These are phyloP conservation scores for Mortierella sp. DNA, from an alignment of 371 early-diverging fungal genomes.

Conservation along the genomic window DNA sequence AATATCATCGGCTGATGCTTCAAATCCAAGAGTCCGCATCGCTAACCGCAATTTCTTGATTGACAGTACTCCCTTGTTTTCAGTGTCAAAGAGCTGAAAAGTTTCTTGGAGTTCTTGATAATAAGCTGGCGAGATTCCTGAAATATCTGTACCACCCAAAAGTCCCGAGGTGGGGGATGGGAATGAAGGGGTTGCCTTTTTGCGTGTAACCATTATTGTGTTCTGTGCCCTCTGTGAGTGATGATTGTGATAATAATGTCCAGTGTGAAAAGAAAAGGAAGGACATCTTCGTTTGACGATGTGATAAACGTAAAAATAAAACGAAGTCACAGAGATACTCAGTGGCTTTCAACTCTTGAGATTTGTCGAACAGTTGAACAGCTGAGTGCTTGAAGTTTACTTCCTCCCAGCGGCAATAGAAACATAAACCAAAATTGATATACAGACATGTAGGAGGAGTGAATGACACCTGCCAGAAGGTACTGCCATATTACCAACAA, in stretches of 20 bases:
- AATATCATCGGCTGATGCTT: slow-evolving; percentile 70
- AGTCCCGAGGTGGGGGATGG: neutral
- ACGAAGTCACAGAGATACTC: neutral
- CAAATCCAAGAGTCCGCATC: slow-evolving; percentile 78
- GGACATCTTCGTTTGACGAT: neutral
- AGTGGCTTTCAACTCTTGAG: too few species aligned
- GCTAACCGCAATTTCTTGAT: slow-evolving; percentile 74
- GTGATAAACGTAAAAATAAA: neutral
- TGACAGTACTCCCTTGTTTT: slow-evolving; percentile 68
- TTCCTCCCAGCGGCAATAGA: too few species aligned
- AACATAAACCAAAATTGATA: too few species aligned
- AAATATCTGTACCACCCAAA: neutral
- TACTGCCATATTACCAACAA: too few species aligned
- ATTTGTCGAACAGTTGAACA: too few species aligned
- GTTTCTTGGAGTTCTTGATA: slow-evolving; percentile 73
- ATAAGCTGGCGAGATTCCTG: slow-evolving; percentile 11
- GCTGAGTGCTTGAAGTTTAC: too few species aligned
- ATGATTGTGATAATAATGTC: neutral
- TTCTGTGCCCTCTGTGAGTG: neutral
- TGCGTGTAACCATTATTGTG: neutral
- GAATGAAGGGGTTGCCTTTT: neutral
- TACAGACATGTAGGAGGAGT: too few species aligned
- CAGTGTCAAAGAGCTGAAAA: slow-evolving; percentile 76
- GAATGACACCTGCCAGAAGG: too few species aligned
- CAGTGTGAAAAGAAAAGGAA: neutral